Evolutionary conservation across 176 grass and related monocot species (phyloP).

Genomic region (Oryza nivara): DNA sequence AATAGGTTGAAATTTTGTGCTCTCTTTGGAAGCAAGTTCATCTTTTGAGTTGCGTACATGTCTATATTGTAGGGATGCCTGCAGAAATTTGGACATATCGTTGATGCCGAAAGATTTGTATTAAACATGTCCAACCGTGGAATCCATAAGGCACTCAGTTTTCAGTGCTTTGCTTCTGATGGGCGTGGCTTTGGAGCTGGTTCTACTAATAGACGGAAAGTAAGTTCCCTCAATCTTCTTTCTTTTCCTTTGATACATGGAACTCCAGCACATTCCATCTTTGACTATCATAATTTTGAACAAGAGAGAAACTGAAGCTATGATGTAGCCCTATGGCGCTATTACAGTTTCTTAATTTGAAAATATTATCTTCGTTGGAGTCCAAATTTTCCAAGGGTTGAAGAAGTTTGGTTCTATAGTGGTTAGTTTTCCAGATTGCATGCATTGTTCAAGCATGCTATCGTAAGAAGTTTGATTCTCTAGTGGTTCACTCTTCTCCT

Average conservation of each 20-base stretch:
- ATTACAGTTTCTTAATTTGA: slow-evolving; percentile 9
- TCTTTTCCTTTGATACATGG: neutral
- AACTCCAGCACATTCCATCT: neutral
- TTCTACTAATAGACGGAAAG: slow-evolving; percentile 46
- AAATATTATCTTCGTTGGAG: neutral
- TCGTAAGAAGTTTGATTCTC: slow-evolving; percentile 8
- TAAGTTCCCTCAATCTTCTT: slow-evolving; percentile 29
- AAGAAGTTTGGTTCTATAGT: slow-evolving; percentile 15
- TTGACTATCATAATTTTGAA: neutral
- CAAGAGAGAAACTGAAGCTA: slow-evolving; percentile 1
- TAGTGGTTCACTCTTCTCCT: slow-evolving; percentile 3
- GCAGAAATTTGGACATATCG: slow-evolving; percentile 7
- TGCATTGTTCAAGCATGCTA: neutral
- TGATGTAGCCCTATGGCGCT: neutral
- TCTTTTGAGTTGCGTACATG: neutral
- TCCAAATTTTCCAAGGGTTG: slow-evolving; percentile 7
- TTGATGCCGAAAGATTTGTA: slow-evolving; percentile 6
- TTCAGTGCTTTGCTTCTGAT: slow-evolving; percentile 38
- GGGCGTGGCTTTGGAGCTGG: slow-evolving; percentile 34
- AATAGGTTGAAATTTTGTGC: too few species aligned
- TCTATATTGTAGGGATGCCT: slow-evolving; percentile 36
- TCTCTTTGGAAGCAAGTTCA: neutral
- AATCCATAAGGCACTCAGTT: slow-evolving; percentile 13
- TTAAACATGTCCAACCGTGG: slow-evolving; percentile 15
- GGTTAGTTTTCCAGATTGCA: neutral